Evolutionary conservation across 2,329 filamentous ascomycete genomes (phyloP), one percentile per base, ranked within the genome.

Genomic region (Aspergillus aculeatus): DNA sequence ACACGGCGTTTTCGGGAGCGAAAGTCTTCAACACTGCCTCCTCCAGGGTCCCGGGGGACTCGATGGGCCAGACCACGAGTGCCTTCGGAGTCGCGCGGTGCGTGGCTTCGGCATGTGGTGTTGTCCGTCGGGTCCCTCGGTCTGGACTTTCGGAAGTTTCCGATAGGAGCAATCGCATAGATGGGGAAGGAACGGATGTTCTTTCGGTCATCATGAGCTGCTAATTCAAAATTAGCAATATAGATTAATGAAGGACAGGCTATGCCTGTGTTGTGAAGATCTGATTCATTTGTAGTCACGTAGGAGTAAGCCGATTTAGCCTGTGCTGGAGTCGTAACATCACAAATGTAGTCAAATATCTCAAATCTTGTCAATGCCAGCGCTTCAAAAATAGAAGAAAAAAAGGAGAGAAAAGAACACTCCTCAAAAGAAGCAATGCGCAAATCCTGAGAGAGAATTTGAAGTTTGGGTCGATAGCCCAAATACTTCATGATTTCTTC

Each of bases 11-110:
- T 73, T 69, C 62, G 64, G 73, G 70, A 75, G 72, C 69, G 72
- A 74, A 70, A 72, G 71, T 73, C 69, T 77, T 77, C 75, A 77
- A 77, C 74, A 75, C 64, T 66, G 69, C 65, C 68, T 63, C 62
- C 58, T 60, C 62, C 52, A 60, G 55, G 62, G 64, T 58, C 57
- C 38, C 38, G 38, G 38, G 56, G 35, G 54, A 62, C 57, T 54
- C 53, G 61, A 63, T 48, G 59, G 52, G 52, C 47, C 38, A 44
- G 32, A 54, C 51, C 19, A 58, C 56, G 41, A 54, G 55, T 47
- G 38, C 29, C 57, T 57, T 58, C 54, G 38, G 53, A 44, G 38
- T 44, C 44, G 47, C 31, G 47, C 56, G 21, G 26, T 35, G 32
- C 21, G 51, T 19, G 32, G 32, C 44, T 47, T 19, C 38, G 41